phyloP scores from a whole-genome alignment of 2,329 filamentous ascomycete species.

The Aspergillus latus region DNA sequence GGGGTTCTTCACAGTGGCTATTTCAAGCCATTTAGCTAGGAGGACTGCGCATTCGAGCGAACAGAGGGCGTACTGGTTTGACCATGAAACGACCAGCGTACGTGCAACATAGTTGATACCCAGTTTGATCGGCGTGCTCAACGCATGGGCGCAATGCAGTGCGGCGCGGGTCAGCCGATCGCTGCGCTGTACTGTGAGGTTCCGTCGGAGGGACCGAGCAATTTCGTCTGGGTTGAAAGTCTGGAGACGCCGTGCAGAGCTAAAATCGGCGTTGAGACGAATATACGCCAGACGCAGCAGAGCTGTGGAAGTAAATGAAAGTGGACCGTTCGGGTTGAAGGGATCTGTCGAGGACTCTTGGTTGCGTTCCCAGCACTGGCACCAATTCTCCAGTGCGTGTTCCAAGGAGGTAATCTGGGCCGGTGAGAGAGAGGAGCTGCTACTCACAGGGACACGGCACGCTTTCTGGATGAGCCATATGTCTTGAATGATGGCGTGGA shows the following conservation, averaged over 20 bases:
- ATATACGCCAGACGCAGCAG: slow-evolving; percentile 36
- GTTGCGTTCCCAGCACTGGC: slow-evolving; percentile 38
- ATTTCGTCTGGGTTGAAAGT: slow-evolving; percentile 35
- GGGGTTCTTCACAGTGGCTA: slow-evolving; percentile 28
- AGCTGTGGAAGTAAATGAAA: slow-evolving; percentile 37
- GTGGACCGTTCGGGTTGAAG: slow-evolving; percentile 34
- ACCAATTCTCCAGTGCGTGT: slow-evolving; percentile 37
- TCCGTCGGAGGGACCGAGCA: slow-evolving; percentile 31
- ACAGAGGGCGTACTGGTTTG: slow-evolving; percentile 55
- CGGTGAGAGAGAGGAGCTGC: slow-evolving; percentile 24
- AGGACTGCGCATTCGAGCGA: slow-evolving; percentile 57
- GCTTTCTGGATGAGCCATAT: slow-evolving; percentile 38
- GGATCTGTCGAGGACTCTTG: slow-evolving; percentile 37
- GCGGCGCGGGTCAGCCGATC: slow-evolving; percentile 49
- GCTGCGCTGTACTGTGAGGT: slow-evolving; percentile 46
- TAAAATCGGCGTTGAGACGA: slow-evolving; percentile 36
- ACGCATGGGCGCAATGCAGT: slow-evolving; percentile 55
- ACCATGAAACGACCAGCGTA: slow-evolving; percentile 59
- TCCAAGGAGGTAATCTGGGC: slow-evolving; percentile 29
- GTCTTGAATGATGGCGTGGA: slow-evolving; percentile 35
- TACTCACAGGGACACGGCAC: slow-evolving; percentile 26
- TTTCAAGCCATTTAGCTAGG: slow-evolving; percentile 49
- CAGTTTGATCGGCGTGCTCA: slow-evolving; percentile 57
- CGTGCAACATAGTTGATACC: slow-evolving; percentile 56
- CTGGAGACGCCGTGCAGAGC: slow-evolving; percentile 32